Evolutionary conservation across 495 filamentous ascomycete genomes (phyloP).

Genomic region (Podospora conica): DNA sequence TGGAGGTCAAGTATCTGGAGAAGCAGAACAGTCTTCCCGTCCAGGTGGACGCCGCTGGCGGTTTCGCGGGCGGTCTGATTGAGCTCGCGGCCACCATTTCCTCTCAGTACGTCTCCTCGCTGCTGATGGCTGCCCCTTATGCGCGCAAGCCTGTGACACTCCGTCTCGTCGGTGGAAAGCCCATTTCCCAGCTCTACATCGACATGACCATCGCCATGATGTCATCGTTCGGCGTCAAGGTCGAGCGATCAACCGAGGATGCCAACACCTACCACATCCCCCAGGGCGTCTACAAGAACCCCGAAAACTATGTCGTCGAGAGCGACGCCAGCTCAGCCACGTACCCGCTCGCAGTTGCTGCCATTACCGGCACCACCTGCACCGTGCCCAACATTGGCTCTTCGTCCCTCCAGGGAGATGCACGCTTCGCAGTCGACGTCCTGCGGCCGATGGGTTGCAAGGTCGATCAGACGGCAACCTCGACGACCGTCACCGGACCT

Average conservation of each 20-base stretch:
- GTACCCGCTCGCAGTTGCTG: conserved; percentile 91
- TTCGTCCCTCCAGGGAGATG: conserved; percentile 87
- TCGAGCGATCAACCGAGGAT: conserved; percentile 53
- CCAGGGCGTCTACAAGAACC: conserved; percentile 76
- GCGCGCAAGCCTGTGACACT: conserved; percentile 90
- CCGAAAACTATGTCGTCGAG: conserved; percentile 82
- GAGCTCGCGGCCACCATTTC: conserved; percentile 90
- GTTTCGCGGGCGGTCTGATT: conserved; percentile 87
- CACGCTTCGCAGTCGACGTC: conserved; percentile 88
- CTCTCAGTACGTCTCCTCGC: conserved; percentile 93
- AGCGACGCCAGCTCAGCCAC: conserved; percentile 97
- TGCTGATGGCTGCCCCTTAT: conserved; percentile 96
- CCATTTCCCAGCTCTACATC: conserved; percentile 94
- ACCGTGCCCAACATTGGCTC: conserved; percentile 95
- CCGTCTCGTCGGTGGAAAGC: conserved; percentile 84
- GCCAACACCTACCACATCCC: conserved; percentile 94
- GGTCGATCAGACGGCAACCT: conserved; percentile 75
- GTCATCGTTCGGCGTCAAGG: conserved; percentile 81
- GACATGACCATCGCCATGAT: conserved; percentile 99
- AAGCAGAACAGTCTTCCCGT: conserved; percentile 76
- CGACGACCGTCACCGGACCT: conserved; percentile 93
- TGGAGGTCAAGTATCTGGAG: conserved; percentile 75
- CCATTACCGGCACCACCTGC: conserved; percentile 89
- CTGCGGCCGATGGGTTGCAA: conserved; percentile 88
- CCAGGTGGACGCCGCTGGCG: conserved; percentile 71